Base-by-base conservation (phyloP, 805 yeast genomes). In the Zygosaccharomyces kombuchaensis region DNA sequence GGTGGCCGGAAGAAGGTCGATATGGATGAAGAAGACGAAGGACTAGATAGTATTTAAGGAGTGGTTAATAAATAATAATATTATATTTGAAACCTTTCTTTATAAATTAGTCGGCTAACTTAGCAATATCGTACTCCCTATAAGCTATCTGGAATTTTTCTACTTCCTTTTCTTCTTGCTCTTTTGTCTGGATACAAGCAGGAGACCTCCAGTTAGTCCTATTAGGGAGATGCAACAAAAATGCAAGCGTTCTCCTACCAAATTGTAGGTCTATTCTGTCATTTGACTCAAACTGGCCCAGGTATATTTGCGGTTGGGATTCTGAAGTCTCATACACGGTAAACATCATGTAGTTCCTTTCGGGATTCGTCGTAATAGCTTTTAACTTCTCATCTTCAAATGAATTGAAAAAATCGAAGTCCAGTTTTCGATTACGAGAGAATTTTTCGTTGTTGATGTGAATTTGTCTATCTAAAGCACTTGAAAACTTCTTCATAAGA, bases 231-330 rank as follows among this genome's bases (percentile, higher is more conserved):
- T 73, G 78, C 40, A 89, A 59, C 2, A 82, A 64, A 50, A 72
- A 72, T 0, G 96, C 90, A 23, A 87, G 56, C 1, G 85, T 89
- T 56, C 88, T 74, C 60, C 97, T 72, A 1, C 96, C 95, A 56
- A 90, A 86, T 54, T 87, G 96, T 10, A 87, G 65, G 61, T 90
- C 96, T 7, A 88, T 66, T 9, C 72, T 53, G 43, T 70, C 70
- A 2, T 58, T 57, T 3, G 57, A 51, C 0, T 61, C 59, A 37
- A 68, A 68, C 1, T 56, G 47, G 25, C 69, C 59, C 2, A 70
- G 34, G 44, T 55, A 67, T 8, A 66, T 57, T n/a, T 55, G 60
- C 7, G 70, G 68, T 19, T 48, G 49, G 3, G 53, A 40, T 9
- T 61, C 55, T 3, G 55, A 39, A 0, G 70, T 58, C 43, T 68